Base-by-base conservation (phyloP, 2,329 filamentous ascomycete genomes). In the Botryotinia calthae region DNA sequence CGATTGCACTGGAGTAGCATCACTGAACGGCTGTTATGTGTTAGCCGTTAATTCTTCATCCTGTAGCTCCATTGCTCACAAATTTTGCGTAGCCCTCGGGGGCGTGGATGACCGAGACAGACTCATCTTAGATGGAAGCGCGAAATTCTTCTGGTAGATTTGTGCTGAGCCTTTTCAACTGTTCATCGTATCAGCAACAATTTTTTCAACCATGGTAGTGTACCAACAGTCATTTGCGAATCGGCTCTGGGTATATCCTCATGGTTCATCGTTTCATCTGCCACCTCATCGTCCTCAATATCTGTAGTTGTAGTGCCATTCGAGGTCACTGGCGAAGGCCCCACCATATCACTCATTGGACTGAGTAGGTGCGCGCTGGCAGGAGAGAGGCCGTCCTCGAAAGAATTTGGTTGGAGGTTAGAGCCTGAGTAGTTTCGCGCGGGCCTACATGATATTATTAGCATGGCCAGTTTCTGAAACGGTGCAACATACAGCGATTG, bases 101-200 rank as follows among this genome's bases (percentile, higher is more conserved):
- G 25, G 93, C 93, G 85, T 97, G 95, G 77, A 98, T 97, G 71
- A 97, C 95, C 1, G 95, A 98, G 70, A 93, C 87, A 37, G 94
- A 91, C 77, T 95, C 93, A 76, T 97, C 93, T 74, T 90, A 90
- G 37, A 87, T 87, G 70, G 84, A 83, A 69, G 86, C 86, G 80
- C 90, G 84, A 81, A 91, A 79, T 73, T 86, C 84, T 59, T 89
- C 87, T 4, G 88, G 83, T 16, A 91, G 78, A 74, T 86, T 87
- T 7, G 89, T 91, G 70, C 77, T 80, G 20, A 80, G 73, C 72
- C 78, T 78, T 73, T 78, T 79, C 73, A 80, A 76, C 79, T 80
- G 59, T 71, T 56, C 42, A 18, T 46, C 56, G 56, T n/a, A 72
- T 79, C 62, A 78, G 75, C 63, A 70, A 51, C n/a, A 67, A 70